Conservation (phyloP, 208 protist species). For the Trypanosoma vivax region DNA sequence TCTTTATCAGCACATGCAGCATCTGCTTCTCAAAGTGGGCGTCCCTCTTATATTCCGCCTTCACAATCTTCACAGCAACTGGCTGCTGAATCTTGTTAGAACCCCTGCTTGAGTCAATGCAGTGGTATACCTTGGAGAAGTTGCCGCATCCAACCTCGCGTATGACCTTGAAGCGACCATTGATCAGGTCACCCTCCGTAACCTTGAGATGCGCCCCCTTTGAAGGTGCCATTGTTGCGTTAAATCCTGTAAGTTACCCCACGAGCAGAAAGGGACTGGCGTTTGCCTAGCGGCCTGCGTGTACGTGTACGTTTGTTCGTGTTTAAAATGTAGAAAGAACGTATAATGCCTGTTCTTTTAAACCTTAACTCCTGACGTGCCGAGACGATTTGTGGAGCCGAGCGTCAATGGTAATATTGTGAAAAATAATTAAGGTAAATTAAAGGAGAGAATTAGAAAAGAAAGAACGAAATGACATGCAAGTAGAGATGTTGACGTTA, state of each 20-base stretch:
- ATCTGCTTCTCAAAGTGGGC: slow-evolving; percentile 77
- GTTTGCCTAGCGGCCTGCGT: no score
- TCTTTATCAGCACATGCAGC: slow-evolving; percentile 45
- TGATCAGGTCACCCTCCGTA: slow-evolving; percentile 43
- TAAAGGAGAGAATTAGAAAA: no score
- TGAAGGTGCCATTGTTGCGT: slow-evolving; percentile 29
- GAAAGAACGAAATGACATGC: no score
- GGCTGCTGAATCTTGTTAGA: slow-evolving; percentile 11
- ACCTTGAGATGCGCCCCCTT: slow-evolving; percentile 50
- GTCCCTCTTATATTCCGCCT: slow-evolving; percentile 70
- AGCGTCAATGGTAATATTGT: no score
- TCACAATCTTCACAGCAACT: slow-evolving; percentile 80
- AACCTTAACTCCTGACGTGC: no score
- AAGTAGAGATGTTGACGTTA: no score
- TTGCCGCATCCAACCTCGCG: slow-evolving; percentile 67
- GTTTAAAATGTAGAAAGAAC: no score
- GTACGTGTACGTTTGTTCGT: no score
- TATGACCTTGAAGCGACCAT: slow-evolving; percentile 54
- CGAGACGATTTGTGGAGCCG: no score
- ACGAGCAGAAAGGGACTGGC: neutral
- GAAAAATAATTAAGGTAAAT: no score
- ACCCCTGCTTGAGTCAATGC: slow-evolving; percentile 23
- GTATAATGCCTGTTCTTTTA: no score
- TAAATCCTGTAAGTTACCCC: neutral
- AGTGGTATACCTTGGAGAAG: slow-evolving; percentile 81